These are phyloP conservation scores for Candida dajiaensis DNA, from an alignment of 805 yeast genomes.

Conservation along the genomic window DNA sequence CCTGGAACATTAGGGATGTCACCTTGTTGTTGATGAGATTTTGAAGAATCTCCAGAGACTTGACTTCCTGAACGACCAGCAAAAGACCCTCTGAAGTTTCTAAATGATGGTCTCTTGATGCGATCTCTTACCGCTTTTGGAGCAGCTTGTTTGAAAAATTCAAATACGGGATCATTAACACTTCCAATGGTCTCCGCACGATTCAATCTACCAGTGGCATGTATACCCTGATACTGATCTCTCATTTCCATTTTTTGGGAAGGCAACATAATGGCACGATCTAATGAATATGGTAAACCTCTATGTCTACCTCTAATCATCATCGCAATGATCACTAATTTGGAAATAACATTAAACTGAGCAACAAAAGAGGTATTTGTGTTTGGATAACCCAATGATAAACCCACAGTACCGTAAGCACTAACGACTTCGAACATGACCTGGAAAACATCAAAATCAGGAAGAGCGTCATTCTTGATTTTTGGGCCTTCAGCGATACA, in stretches of 20 bases:
- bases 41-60: background rate
- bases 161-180: slow-evolving; percentile 21
- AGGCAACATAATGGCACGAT: slow-evolving; percentile 88
- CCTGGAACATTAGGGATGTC: background rate
- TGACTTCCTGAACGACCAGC: background rate
- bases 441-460: slow-evolving; percentile 60
- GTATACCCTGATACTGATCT: slow-evolving; percentile 39
- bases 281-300: slow-evolving; percentile 89
- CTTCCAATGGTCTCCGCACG: slow-evolving; percentile 21
- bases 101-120: slow-evolving; percentile 20
- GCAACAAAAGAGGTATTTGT: slow-evolving; percentile 65
- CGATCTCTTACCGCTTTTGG: slow-evolving; percentile 20
- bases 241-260: slow-evolving; percentile 56
- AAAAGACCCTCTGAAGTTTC: background rate
- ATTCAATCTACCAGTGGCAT: slow-evolving; percentile 12
- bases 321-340: slow-evolving; percentile 80
- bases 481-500: slow-evolving; percentile 79
- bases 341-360: slow-evolving; percentile 66
- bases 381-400: slow-evolving; percentile 78
- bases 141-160: slow-evolving; percentile 24
- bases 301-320: slow-evolving; percentile 95
- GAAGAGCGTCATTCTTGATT: slow-evolving; percentile 37
- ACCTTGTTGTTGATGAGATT: background rate
- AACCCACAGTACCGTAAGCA: slow-evolving; percentile 96
- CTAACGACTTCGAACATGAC: slow-evolving; percentile 84